These are phyloP conservation scores for Diutina scorzettiae DNA, from an alignment of 1,139 yeast species.

Conservation along the genomic window DNA sequence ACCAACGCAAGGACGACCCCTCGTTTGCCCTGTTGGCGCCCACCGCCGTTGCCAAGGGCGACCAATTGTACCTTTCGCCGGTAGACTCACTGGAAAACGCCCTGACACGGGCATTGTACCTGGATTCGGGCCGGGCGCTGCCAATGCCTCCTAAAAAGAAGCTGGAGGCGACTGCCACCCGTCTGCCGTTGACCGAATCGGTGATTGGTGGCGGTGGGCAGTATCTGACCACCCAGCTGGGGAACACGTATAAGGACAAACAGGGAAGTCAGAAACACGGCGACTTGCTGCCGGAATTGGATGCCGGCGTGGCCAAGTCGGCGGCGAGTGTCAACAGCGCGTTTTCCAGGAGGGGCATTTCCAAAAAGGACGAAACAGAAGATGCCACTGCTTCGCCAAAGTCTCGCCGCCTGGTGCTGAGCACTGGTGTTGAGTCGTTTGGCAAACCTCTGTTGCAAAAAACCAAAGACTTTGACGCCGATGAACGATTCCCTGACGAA, in stretches of 20 bases:
- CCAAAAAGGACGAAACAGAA: no score
- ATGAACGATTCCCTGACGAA: slow-evolving; percentile 1
- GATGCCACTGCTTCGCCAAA: no score
- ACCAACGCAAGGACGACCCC: no score
- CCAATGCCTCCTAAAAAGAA: background rate
- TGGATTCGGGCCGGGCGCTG: background rate
- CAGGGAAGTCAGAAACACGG: no score
- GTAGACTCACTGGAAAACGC: background rate
- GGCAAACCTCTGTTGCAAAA: slow-evolving; percentile 1
- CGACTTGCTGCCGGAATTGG: background rate
- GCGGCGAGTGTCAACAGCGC: no score
- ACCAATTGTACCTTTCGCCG: background rate
- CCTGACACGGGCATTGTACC: slow-evolving; percentile 1
- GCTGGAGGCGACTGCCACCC: background rate
- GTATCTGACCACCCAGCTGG: background rate
- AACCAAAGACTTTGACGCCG: background rate
- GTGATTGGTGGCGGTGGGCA: background rate
- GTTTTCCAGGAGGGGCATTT: no score
- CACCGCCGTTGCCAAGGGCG: background rate
- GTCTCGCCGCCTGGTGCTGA: background rate
- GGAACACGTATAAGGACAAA: slow-evolving; percentile 4
- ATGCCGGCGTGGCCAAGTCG: no score
- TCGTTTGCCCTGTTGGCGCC: no score
- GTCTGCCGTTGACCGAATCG: background rate
- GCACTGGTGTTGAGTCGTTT: background rate